phyloP scores from a whole-genome alignment of 192 early-diverging fungal genomes.

The Borealophlyctis nickersoniae region DNA sequence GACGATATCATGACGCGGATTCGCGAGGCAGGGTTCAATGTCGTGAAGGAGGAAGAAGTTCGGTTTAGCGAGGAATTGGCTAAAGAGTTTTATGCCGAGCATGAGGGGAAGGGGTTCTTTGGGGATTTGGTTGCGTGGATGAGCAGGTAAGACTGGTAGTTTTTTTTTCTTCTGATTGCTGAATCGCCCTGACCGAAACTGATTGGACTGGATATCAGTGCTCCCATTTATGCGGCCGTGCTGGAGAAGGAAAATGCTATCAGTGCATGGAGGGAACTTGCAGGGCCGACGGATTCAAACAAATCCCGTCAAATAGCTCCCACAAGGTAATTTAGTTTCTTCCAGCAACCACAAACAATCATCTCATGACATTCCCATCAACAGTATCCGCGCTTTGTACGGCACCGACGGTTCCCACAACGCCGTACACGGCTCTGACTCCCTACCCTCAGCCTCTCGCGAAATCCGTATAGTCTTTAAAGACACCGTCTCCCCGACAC shows the following conservation, averaged over 20 bases:
- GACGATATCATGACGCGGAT: slow-evolving; percentile 28
- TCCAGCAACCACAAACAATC: neutral
- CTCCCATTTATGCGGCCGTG: slow-evolving; percentile 39
- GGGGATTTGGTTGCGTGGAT: slow-evolving; percentile 49
- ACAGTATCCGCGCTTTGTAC: slow-evolving; percentile 47
- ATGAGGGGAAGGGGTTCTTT: slow-evolving; percentile 40
- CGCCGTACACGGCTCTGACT: slow-evolving; percentile 57
- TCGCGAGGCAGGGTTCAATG: slow-evolving; percentile 27
- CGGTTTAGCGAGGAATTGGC: slow-evolving; percentile 30
- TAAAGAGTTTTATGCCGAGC: slow-evolving; percentile 48
- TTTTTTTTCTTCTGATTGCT: slow-evolving; percentile 7
- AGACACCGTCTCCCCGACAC: slow-evolving; percentile 18
- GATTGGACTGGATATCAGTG: slow-evolving; percentile 16
- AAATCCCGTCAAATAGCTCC: slow-evolving; percentile 47
- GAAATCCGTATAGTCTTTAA: slow-evolving; percentile 46
- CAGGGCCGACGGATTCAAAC: slow-evolving; percentile 48
- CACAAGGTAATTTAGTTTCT: slow-evolving; percentile 21
- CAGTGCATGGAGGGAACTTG: slow-evolving; percentile 37
- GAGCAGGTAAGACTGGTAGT: slow-evolving; percentile 34
- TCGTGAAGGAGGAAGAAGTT: slow-evolving; percentile 32
- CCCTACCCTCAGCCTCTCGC: slow-evolving; percentile 32
- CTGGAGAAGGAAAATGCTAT: slow-evolving; percentile 38
- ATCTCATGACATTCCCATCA: neutral
- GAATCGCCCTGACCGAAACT: neutral
- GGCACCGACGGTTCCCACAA: slow-evolving; percentile 52